Evolutionary conservation across 164 flowering plant species (phyloP), one percentile per base, ranked within the genome.

Genomic region (Dillenia suffruticosa): DNA sequence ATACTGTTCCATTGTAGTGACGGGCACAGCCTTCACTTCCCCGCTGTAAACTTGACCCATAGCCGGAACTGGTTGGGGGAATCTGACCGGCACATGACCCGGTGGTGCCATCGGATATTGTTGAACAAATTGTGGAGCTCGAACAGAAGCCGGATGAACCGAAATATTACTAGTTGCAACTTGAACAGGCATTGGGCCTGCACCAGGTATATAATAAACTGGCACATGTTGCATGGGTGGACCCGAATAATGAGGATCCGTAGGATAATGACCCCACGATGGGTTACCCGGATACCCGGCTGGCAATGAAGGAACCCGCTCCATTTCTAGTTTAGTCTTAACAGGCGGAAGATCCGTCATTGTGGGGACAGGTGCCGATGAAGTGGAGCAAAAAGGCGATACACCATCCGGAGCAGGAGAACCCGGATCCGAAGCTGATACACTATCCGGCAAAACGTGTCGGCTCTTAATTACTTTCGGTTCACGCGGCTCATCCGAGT

Each of bases 341-440:
- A 88, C 89, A 2, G 90, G 92, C 13, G 84, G 89, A 40, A 88
- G 80, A 49, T 84, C 83, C 10, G 88, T 86, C 17, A 81, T 72
- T 1, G 74, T 55, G 2, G 80, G 70, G 2, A 75, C 65, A 12
- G 78, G 58, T 0, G 76, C 64, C 0, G 89, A 82, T 0, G 86
- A 79, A 0, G 79, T 70, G 1, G 91, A 87, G 59, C 75, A 68
- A 48, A 69, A 82, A 52, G 81, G 84, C 0, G 76, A 70, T 0
- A 89, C 73, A 2, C 80, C 46, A 1, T 61, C 51, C 2, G 88
- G 91, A 40, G 79, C 82, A 1, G 94, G 96, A 5, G 97, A 92
- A 13, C 96, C 97, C 16, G 96, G 89, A 70, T 91, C 96, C 51
- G 88, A 84, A 47, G 32, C 67, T 24, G 90, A 78, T 0, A 78